phyloP scores from a whole-genome alignment of 2,329 filamentous ascomycete genomes.

The Rhinocladiella mackenziei region DNA sequence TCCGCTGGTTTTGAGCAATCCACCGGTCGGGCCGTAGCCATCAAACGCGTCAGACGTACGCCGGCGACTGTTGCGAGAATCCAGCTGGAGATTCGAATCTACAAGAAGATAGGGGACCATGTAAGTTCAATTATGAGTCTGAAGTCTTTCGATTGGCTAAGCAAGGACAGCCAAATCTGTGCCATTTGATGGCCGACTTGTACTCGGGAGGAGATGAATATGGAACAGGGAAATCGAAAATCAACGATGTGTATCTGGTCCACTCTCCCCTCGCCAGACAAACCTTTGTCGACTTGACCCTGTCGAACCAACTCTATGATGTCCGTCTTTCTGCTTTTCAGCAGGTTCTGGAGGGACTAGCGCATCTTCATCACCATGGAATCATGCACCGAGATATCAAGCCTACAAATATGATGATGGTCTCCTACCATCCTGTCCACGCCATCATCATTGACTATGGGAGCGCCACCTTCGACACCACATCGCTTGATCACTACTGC shows the following conservation, averaged over 20 bases:
- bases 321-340: constrained; percentile 60
- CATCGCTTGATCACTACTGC: constrained; percentile 10
- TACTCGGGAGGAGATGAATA: constrained; percentile 14
- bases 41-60: constrained; percentile 17
- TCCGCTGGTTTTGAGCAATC: constrained; percentile 11
- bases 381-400: constrained; percentile 91
- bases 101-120: constrained; percentile 9
- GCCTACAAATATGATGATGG: constrained; percentile 83
- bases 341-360: constrained; percentile 82
- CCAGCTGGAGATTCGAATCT: constrained; percentile 10
- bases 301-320: constrained; percentile 4
- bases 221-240: constrained; percentile 10
- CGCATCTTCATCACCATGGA: constrained; percentile 77
- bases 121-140: constrained; percentile 1
- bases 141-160: neutral
- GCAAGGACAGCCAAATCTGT: constrained; percentile 7
- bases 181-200: constrained; percentile 9
- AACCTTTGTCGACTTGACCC: constrained; percentile 8
- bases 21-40: constrained; percentile 10
- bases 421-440: constrained; percentile 77
- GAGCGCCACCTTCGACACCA: constrained; percentile 65
- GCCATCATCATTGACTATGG: constrained; percentile 92
- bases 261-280: constrained; percentile 11
- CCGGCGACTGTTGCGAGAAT: constrained; percentile 5
- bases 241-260: constrained; percentile 17